Percentiles rank a stretch among this genome's conserved stretches.
Conservation (phyloP, 177 flowering plant genomes). For the Telopea speciosissima region DNA sequence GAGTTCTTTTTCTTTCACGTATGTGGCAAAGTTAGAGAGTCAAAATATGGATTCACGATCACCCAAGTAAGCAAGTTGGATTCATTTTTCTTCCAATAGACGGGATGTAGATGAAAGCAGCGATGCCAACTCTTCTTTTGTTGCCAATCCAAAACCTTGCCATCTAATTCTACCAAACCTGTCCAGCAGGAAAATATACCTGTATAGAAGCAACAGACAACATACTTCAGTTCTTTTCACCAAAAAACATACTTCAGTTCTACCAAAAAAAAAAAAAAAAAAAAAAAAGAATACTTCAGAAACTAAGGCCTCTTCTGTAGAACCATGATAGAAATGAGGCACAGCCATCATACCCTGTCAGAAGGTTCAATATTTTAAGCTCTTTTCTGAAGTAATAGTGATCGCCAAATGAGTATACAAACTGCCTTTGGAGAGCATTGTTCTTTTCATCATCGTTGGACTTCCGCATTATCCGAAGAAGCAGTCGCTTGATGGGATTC, state of each 20-base stretch:
- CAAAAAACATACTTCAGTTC: too few species aligned
- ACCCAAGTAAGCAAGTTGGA: background rate
- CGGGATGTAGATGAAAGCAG: slow-evolving; percentile 68
- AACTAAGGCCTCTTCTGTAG: background rate
- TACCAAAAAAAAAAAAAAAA: too few species aligned
- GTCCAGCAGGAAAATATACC: slow-evolving; percentile 83
- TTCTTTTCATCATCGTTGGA: slow-evolving; percentile 32
- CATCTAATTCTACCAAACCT: slow-evolving; percentile 88
- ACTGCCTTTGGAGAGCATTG: slow-evolving; percentile 46
- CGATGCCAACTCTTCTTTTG: slow-evolving; percentile 66
- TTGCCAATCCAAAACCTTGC: slow-evolving; percentile 88
- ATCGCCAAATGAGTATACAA: slow-evolving; percentile 91
- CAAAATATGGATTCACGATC: background rate
- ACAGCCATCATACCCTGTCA: slow-evolving; percentile 67
- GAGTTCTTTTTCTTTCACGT: background rate
- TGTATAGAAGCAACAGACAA: slow-evolving; percentile 21
- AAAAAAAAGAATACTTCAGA: slow-evolving; percentile 3
- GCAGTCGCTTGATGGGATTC: slow-evolving; percentile 58
- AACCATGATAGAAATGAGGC: background rate
- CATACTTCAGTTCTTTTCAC: too few species aligned
- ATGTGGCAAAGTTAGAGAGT: too few species aligned
- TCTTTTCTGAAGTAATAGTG: slow-evolving; percentile 91
- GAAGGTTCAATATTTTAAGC: slow-evolving; percentile 87
- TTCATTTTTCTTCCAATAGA: slow-evolving; percentile 62
- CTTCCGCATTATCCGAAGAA: slow-evolving; percentile 67